phyloP scores from a whole-genome alignment of 768 basidiomycete genomes.

The Trametes maxima region DNA sequence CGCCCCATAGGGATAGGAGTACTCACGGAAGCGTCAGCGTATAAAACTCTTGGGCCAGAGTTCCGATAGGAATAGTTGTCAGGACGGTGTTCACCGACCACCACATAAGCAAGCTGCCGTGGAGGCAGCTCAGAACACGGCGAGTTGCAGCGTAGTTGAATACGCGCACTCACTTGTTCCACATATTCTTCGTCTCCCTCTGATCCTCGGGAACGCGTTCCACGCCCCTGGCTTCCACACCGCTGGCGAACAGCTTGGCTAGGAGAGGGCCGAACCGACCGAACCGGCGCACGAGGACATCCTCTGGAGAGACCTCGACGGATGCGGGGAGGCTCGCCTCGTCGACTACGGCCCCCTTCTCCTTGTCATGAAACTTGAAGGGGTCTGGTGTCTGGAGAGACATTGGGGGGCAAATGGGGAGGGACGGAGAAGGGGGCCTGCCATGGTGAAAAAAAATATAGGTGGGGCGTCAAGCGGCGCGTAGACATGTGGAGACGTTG shows the following conservation, averaged over 20 bases:
- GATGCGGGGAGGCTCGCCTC: slow-evolving; percentile 6
- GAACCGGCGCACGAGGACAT: slow-evolving; percentile 27
- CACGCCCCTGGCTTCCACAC: slow-evolving; percentile 57
- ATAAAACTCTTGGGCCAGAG: slow-evolving; percentile 49
- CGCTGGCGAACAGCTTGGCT: slow-evolving; percentile 45
- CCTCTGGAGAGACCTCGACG: slow-evolving; percentile 23
- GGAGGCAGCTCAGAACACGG: background rate
- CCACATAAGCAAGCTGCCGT: slow-evolving; percentile 47
- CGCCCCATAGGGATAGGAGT: background rate
- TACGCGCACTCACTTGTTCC: slow-evolving; percentile 43
- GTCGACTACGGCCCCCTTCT: slow-evolving; percentile 25
- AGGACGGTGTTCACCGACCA: slow-evolving; percentile 49
- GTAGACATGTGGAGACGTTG: no score
- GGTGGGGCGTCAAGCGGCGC: no score
- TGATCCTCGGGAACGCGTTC: slow-evolving; percentile 56
- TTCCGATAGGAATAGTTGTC: slow-evolving; percentile 53
- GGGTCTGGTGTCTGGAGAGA: slow-evolving; percentile 13
- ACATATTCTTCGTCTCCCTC: slow-evolving; percentile 44
- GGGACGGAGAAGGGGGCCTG: background rate
- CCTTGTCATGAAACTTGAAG: slow-evolving; percentile 31
- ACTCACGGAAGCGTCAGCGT: slow-evolving; percentile 50
- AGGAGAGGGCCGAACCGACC: slow-evolving; percentile 30
- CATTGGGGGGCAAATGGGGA: slow-evolving; percentile 21
- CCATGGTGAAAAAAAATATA: no score
- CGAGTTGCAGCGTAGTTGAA: background rate